phyloP scores from a whole-genome alignment of 2,329 filamentous ascomycete species.

The Zymoseptoria passerinii region DNA sequence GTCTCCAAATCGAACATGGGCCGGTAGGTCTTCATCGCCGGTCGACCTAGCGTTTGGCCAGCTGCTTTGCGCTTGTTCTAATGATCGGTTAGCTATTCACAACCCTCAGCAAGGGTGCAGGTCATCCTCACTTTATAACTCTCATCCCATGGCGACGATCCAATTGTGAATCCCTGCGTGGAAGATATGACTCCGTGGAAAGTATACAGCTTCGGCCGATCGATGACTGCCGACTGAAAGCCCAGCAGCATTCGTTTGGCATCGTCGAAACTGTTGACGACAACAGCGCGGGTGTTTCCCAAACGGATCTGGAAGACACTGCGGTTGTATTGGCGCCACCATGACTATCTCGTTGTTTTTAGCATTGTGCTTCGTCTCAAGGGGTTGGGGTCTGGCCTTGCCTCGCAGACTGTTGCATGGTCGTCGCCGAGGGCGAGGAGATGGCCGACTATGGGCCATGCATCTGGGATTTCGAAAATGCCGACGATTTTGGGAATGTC shows the following conservation, averaged over 20 bases:
- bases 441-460: slow-evolving; percentile 44
- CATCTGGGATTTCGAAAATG: slow-evolving; percentile 44
- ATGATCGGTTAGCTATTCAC: neutral
- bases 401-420: slow-evolving; percentile 43
- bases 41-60: slow-evolving; percentile 39
- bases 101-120: too few species aligned
- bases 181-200: slow-evolving; percentile 47
- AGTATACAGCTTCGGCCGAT: slow-evolving; percentile 39
- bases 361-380: neutral
- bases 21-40: slow-evolving; percentile 41
- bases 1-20: slow-evolving; percentile 49
- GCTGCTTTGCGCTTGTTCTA: slow-evolving; percentile 46
- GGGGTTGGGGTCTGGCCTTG: slow-evolving; percentile 14
- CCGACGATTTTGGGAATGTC: slow-evolving; percentile 44
- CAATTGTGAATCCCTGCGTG: slow-evolving; percentile 49
- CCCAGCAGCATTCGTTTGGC: slow-evolving; percentile 44
- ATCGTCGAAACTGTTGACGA: slow-evolving; percentile 47
- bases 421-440: slow-evolving; percentile 46
- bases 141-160: slow-evolving; percentile 47
- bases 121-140: slow-evolving; percentile 34
- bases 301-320: slow-evolving; percentile 47
- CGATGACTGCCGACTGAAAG: slow-evolving; percentile 43
- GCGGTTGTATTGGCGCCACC: slow-evolving; percentile 40
- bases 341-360: slow-evolving; percentile 24
- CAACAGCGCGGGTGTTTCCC: slow-evolving; percentile 46